Evolutionary conservation across 306 rosid genomes (phyloP).

Genomic region (Elaeagnus macrophylla): DNA sequence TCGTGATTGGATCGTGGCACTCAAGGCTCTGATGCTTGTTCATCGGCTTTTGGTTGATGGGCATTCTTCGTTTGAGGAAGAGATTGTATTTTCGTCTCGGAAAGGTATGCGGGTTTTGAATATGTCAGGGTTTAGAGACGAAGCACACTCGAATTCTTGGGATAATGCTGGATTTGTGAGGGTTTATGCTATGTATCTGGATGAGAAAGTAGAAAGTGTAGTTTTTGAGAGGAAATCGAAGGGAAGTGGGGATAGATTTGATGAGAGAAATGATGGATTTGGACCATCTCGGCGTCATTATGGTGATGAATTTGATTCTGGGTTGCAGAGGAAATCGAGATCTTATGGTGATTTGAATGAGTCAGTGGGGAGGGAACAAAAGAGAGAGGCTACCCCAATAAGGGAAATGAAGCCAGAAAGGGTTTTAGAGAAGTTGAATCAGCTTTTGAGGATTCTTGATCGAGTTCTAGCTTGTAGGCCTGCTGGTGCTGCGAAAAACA

Average conservation of each 20-base stretch:
- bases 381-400: constrained; percentile 34
- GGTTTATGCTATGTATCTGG: constrained; percentile 61
- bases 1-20: constrained; percentile 80
- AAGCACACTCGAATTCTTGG: constrained; percentile 74
- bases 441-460: constrained; percentile 49
- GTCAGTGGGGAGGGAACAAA: constrained; percentile 26
- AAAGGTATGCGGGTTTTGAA: constrained; percentile 53
- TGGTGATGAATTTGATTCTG: constrained; percentile 33
- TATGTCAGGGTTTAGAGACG: constrained; percentile 67
- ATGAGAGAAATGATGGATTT: constrained; percentile 14
- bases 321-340: constrained; percentile 27
- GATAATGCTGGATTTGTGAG: constrained; percentile 65
- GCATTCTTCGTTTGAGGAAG: constrained; percentile 64
- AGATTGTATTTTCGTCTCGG: constrained; percentile 43
- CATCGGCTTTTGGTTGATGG: constrained; percentile 65
- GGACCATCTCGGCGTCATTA: constrained; percentile 17
- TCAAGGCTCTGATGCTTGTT: constrained; percentile 66
- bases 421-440: constrained; percentile 52
- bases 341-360: constrained; percentile 37
- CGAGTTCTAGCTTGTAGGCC: constrained; percentile 67
- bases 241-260: constrained; percentile 20
- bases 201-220: constrained; percentile 53
- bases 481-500: constrained; percentile 50
- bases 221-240: constrained; percentile 39
- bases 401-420: constrained; percentile 60